Evolutionary conservation across 257 asterid genomes (phyloP).

Genomic region (Scutellaria minor): DNA sequence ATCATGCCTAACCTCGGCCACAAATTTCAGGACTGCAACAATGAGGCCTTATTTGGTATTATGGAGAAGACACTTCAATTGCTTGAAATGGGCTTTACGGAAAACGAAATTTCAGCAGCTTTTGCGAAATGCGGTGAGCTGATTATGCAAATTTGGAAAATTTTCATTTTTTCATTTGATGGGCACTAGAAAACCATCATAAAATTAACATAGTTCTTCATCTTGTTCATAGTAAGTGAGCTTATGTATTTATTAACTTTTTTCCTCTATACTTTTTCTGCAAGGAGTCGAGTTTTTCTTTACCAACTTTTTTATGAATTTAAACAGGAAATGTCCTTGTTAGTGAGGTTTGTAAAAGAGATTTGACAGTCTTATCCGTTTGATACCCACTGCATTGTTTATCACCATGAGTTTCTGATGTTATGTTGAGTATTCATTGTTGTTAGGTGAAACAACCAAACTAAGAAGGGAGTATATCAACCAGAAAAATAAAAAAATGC

Average conservation of each 20-base stretch:
- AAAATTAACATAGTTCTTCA: background rate
- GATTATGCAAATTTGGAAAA: conserved; percentile 26
- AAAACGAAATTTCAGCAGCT: conserved; percentile 77
- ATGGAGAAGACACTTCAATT: conserved; percentile 92
- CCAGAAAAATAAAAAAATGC: background rate
- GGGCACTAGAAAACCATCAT: conserved; percentile 17
- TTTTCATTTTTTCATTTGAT: conserved; percentile 11
- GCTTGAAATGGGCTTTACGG: conserved; percentile 94
- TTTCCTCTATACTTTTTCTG: background rate
- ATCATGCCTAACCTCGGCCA: conserved; percentile 33
- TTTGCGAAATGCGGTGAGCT: conserved; percentile 86
- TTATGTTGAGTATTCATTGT: conserved; percentile 5
- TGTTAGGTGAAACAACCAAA: conserved; percentile 7
- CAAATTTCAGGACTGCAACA: conserved; percentile 61
- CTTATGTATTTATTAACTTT: background rate
- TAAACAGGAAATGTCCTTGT: background rate
- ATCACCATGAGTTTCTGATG: conserved; percentile 8
- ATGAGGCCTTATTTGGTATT: conserved; percentile 77
- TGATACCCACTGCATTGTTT: conserved; percentile 4
- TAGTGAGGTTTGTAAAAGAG: conserved; percentile 7
- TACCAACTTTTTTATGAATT: background rate
- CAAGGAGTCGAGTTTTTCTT: background rate
- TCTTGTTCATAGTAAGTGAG: background rate
- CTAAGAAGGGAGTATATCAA: background rate
- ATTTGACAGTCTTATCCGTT: background rate